Conservation (phyloP, 768 basidiomycete genomes). For the Lactarius pseudohatsudake region DNA sequence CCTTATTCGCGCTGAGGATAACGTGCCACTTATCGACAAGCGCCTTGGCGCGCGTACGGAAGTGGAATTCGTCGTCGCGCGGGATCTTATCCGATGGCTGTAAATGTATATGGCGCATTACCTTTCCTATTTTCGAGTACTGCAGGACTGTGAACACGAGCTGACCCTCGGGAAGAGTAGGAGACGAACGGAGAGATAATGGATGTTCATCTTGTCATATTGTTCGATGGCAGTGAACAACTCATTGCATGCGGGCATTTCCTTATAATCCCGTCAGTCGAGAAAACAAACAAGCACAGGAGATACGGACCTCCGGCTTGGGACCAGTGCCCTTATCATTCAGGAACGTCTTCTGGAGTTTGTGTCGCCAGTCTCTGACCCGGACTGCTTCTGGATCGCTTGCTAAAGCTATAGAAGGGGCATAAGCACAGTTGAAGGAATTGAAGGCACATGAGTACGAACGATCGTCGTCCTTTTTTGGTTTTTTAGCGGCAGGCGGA, state of each 20-base stretch:
- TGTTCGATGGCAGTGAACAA: slow-evolving; percentile 76
- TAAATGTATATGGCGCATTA: slow-evolving; percentile 82
- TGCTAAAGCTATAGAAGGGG: slow-evolving; percentile 42
- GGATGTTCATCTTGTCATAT: slow-evolving; percentile 74
- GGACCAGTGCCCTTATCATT: slow-evolving; percentile 57
- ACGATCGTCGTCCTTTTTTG: slow-evolving; percentile 58
- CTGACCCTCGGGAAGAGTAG: slow-evolving; percentile 2
- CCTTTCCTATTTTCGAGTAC: slow-evolving; percentile 83
- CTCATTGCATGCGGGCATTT: slow-evolving; percentile 71
- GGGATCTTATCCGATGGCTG: slow-evolving; percentile 58
- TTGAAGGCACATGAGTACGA: slow-evolving; percentile 49
- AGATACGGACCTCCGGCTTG: slow-evolving; percentile 56
- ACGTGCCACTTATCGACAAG: slow-evolving; percentile 72
- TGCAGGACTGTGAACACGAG: slow-evolving; percentile 3
- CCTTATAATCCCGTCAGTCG: slow-evolving; percentile 43
- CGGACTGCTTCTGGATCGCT: slow-evolving; percentile 64
- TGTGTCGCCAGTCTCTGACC: slow-evolving; percentile 91
- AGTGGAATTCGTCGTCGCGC: slow-evolving; percentile 62
- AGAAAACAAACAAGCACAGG: slow-evolving; percentile 10
- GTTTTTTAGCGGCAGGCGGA: slow-evolving; percentile 66
- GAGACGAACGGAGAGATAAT: slow-evolving; percentile 56
- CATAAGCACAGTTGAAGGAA: not conserved
- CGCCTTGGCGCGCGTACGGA: slow-evolving; percentile 65
- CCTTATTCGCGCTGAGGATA: slow-evolving; percentile 43
- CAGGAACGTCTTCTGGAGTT: slow-evolving; percentile 84